phyloP scores from a whole-genome alignment of 2,329 filamentous ascomycete genomes.

The Claviceps humidiphila region DNA sequence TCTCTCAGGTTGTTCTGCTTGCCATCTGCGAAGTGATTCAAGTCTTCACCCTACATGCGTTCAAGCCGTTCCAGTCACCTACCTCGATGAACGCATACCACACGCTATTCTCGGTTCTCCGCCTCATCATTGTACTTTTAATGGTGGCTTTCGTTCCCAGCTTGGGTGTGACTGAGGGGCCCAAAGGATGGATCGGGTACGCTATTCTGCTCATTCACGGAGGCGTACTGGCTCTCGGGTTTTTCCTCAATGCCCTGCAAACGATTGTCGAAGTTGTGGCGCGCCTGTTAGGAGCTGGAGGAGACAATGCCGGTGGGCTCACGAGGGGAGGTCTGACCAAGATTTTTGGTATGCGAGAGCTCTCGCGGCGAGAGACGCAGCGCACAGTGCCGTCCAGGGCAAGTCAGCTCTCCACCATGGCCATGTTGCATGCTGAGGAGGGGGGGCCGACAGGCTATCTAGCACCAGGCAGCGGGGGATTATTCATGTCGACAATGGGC shows the following conservation, averaged over 20 bases:
- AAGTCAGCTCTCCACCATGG: conserved; percentile 71
- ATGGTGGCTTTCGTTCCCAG: conserved; percentile 78
- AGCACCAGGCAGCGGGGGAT: conserved; percentile 34
- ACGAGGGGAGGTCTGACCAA: conserved; percentile 74
- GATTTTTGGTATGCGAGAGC: conserved; percentile 81
- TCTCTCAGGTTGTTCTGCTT: conserved; percentile 82
- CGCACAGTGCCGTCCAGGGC: conserved; percentile 54
- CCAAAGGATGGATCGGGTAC: conserved; percentile 93
- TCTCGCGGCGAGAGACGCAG: conserved; percentile 58
- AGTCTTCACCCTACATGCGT: conserved; percentile 74
- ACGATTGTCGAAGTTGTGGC: conserved; percentile 82
- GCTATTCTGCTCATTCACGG: conserved; percentile 77
- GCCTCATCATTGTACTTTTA: conserved; percentile 62
- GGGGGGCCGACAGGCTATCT: conserved; percentile 45
- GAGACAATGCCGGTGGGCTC: conserved; percentile 55
- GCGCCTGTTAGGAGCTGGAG: conserved; percentile 69
- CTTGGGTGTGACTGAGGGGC: conserved; percentile 61
- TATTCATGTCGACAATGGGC: conserved; percentile 48
- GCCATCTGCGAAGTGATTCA: conserved; percentile 91
- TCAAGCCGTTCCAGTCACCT: conserved; percentile 76
- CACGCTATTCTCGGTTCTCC: conserved; percentile 64
- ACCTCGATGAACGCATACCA: conserved; percentile 98
- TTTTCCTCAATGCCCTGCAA: conserved; percentile 83
- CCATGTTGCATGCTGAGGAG: conserved; percentile 61
- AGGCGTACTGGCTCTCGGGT: conserved; percentile 75